These are phyloP conservation scores for Penicillium paradoxum DNA, from an alignment of 495 filamentous ascomycete species.

Conservation along the genomic window DNA sequence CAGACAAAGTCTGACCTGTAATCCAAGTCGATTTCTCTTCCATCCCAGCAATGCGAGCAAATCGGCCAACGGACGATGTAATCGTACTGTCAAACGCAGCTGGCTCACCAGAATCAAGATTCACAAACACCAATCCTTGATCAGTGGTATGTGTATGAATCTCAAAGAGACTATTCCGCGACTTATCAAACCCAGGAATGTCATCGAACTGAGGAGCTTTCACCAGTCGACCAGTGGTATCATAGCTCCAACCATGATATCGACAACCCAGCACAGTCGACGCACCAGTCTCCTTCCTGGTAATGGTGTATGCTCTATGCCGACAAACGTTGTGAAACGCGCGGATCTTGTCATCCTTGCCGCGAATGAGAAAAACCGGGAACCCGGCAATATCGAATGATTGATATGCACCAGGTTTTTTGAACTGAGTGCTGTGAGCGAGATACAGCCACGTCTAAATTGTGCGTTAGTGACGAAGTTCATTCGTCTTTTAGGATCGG, in stretches of 20 bases:
- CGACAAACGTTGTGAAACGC: conserved; percentile 58
- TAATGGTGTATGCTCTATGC: conserved; percentile 53
- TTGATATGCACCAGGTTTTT: conserved; percentile 47
- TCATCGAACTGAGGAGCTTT: conserved; percentile 57
- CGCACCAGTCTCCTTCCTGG: conserved; percentile 45
- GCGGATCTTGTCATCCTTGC: conserved; percentile 46
- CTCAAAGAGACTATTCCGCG: conserved; percentile 47
- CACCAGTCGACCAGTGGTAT: conserved; percentile 49
- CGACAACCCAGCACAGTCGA: conserved; percentile 51
- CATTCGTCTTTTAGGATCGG: not conserved
- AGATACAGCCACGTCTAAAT: conserved; percentile 45
- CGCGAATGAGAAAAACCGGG: conserved; percentile 44
- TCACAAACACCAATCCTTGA: conserved; percentile 38
- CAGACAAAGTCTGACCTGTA: conserved; percentile 32
- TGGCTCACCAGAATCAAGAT: conserved; percentile 31
- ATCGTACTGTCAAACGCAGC: conserved; percentile 14
- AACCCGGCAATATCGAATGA: conserved; percentile 46
- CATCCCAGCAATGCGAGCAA: conserved; percentile 5
- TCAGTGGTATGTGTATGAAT: conserved; percentile 30
- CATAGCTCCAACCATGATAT: conserved; percentile 63
- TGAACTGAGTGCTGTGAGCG: conserved; percentile 41
- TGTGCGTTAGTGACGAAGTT: not conserved
- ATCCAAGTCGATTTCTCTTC: conserved; percentile 23
- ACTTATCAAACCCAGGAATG: conserved; percentile 51
- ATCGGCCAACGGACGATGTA: conserved; percentile 1